Percentiles rank a stretch among this genome's conserved stretches.
Conservation (phyloP, 192 early-diverging fungal species). For the Backusella tuberculispora region DNA sequence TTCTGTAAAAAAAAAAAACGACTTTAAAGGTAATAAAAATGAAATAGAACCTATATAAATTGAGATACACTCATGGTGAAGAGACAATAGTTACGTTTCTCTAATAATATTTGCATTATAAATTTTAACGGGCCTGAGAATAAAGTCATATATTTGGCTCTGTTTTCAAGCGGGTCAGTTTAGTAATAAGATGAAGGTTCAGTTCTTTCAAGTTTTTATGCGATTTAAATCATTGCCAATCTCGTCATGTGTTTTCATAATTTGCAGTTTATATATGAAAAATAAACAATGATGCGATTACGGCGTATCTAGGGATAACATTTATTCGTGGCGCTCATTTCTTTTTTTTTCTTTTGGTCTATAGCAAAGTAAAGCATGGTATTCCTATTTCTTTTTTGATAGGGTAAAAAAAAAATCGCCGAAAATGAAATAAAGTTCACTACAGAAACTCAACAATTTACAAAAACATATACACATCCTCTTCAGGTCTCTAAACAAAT, state of each 20-base stretch:
- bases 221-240: not conserved
- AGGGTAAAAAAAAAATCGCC: not conserved
- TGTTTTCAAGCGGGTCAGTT: too few relatives aligned
- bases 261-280: not conserved
- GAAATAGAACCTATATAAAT: not conserved
- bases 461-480: too few relatives aligned
- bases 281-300: not conserved
- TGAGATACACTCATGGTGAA: not conserved
- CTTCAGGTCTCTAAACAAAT: too few relatives aligned
- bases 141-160: not conserved
- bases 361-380: not conserved
- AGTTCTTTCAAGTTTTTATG: not conserved
- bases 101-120: not conserved
- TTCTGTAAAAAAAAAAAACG: too few relatives aligned
- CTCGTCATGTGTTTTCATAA: not conserved
- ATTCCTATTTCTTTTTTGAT: not conserved
- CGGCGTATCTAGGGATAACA: not conserved
- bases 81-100: not conserved
- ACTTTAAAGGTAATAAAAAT: not conserved
- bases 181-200: too few relatives aligned
- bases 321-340: not conserved
- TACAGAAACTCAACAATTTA: not conserved
- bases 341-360: too few relatives aligned
- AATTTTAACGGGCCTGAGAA: not conserved
- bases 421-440: not conserved